Evolutionary conservation across 2,329 filamentous ascomycete species (phyloP), one percentile per base, ranked within the genome.

Genomic region (Cercospora sojina): DNA sequence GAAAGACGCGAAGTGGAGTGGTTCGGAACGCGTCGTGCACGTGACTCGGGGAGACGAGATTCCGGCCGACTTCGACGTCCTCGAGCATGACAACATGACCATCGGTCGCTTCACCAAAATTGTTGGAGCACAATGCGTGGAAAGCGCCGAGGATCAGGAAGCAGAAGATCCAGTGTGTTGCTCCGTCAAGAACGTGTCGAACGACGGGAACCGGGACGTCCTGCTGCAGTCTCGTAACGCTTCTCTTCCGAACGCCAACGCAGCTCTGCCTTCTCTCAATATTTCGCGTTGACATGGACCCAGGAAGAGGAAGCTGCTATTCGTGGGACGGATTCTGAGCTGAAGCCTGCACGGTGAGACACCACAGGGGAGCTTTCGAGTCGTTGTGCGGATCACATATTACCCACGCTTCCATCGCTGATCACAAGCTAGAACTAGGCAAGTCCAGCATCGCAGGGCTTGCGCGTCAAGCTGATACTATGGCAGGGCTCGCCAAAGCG

Each of bases 21-120:
- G 23, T 2, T 2, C 13, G 47, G 5, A 53, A 53, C 47, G 47
- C 47, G 23, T 53, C 47, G 10, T 16, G 23, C 47, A 53, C 47
- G 47, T 53, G 47, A 53, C 47, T 8, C 47, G 47, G 47, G 6
- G n/a, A 10, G n/a, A n/a, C n/a, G n/a, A n/a, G n/a, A n/a, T n/a
- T n/a, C 83, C 82, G 5, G 75, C 78, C 35, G 89, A 91, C 75
- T 91, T 87, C 70, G 81, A 81, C 23, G 78, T 88, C 1, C 80
- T 89, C 80, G 90, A 87, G 76, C 84, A 80, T 70, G 84, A 75
- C 56, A 85, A 84, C 1, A 86, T 32, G 55, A 58, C 55, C 13
- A 58, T 58, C 8, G 55, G 55, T 12, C 55, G 55, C 25, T 58
- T 58, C n/a, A 58, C 55, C 13, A 32, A 58, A 32, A 13, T 58